These are phyloP conservation scores for Fraxinus anomala DNA, from an alignment of 257 asterid species.

Conservation along the genomic window DNA sequence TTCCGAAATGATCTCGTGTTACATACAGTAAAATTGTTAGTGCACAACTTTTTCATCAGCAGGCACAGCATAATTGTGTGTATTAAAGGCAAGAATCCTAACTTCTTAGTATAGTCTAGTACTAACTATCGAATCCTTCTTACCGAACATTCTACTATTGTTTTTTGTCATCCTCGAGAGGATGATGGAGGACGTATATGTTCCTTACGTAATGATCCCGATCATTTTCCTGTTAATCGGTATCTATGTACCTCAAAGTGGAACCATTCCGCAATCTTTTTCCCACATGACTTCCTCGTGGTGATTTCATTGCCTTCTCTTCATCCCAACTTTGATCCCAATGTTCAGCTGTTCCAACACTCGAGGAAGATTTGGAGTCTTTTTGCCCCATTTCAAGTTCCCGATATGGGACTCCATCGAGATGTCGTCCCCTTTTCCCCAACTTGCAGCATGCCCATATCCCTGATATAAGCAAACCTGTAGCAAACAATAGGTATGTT, in stretches of 20 bases:
- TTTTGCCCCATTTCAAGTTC: conserved; percentile 65
- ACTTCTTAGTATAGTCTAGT: not conserved
- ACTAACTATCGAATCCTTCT: not conserved
- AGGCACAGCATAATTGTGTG: not conserved
- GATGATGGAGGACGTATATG: not conserved
- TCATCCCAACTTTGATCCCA: conserved; percentile 73
- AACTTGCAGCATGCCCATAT: conserved; percentile 44
- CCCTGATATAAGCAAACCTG: conserved; percentile 45
- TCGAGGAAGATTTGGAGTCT: conserved; percentile 29
- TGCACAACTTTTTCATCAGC: not conserved
- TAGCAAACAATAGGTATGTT: conserved; percentile 44
- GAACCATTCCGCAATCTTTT: conserved; percentile 23
- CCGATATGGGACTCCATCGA: conserved; percentile 51
- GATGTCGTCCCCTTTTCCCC: conserved; percentile 35
- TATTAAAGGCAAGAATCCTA: not conserved
- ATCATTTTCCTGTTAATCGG: conserved; percentile 26
- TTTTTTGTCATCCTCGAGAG: not conserved
- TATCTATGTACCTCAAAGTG: conserved; percentile 34
- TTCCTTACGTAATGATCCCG: conserved; percentile 29
- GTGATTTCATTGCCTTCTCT: conserved; percentile 38
- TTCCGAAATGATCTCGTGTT: not conserved
- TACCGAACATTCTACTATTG: not conserved
- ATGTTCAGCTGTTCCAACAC: conserved; percentile 35
- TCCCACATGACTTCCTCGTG: conserved; percentile 6
- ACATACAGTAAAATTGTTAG: not conserved